Evolutionary conservation across 1,284 basidiomycete genomes (phyloP), one percentile per base, ranked within the genome.

Genomic region (Trametes polyzona): DNA sequence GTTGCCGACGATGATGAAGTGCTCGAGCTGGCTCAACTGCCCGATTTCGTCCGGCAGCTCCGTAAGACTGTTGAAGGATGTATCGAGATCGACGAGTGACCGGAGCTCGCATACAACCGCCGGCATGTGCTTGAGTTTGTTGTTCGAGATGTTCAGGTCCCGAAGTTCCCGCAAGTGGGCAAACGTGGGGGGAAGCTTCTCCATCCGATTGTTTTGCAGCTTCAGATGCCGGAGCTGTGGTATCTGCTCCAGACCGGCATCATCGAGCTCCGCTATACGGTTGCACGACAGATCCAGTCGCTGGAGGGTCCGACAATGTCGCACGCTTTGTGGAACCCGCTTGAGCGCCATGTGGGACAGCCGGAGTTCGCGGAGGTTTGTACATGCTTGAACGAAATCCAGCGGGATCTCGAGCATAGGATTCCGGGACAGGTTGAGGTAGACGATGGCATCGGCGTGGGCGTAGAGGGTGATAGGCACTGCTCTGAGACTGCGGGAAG

Each of bases 291-390:
- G 79, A 72, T 98, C 95, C 5, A 99, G 83, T 39, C 93, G 85
- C 35, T 88, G 86, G 27, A 99, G 78, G 4, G 89, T 88, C 12
- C 78, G 73, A 57, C 90, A 90, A 65, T 92, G 84, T 47, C 88
- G 84, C 17, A 99, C 84, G 60, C 88, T 92, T 55, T 88, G 87
- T 0, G 96, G 96, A 0, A 99, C 90, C 58, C 91, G 88, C 76
- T 98, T 98, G 78, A 98, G 89, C 12, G 93, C 92, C 88, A 98
- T 95, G 65, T 94, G 87, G n/a, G 90, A 90, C 52, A 99, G 79
- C 9, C 90, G 86, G 47, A 99, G 84, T 67, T 96, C 95, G 48
- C 89, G 88, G 27, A 99, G 82, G 5, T 79, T 84, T 3, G 84
- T 86, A 69, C 95, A 98, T 10, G 90, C 86, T 73, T 98, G 93